These are phyloP conservation scores for Oemleria cerasiformis DNA, from an alignment of 306 rosid genomes.

Conservation along the genomic window DNA sequence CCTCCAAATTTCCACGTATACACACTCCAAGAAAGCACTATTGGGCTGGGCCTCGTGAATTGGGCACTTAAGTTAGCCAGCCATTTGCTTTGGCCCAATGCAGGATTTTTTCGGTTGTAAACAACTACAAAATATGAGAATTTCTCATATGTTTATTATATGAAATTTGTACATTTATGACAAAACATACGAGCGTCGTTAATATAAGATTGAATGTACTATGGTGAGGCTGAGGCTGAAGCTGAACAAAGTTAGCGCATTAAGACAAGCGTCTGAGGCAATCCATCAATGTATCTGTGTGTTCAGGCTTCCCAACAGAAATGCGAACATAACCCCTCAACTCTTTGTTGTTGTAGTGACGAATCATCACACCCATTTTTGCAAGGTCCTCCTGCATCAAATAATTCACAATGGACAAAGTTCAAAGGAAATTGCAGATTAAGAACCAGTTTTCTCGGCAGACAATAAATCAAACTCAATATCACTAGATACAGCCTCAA, in stretches of 20 bases:
- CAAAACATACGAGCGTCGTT: no score
- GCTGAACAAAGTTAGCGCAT: not conserved
- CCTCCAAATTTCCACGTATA: no score
- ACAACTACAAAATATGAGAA: no score
- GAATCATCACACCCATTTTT: conserved; percentile 95
- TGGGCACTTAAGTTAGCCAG: no score
- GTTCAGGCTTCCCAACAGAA: conserved; percentile 96
- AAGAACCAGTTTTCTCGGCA: not conserved
- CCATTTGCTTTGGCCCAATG: no score
- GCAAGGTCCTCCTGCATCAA: conserved; percentile 78
- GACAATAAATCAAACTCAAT: not conserved
- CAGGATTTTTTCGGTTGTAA: no score
- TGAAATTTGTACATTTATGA: no score
- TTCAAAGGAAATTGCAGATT: not conserved
- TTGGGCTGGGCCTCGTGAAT: no score
- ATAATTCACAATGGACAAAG: not conserved
- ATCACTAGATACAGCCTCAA: not conserved
- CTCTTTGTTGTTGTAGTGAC: conserved; percentile 88
- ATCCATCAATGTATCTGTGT: conserved; percentile 63
- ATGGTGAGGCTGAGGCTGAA: not conserved
- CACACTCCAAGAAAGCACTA: no score
- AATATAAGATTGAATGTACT: no score
- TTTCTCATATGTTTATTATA: no score
- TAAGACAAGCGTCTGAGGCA: conserved; percentile 50
- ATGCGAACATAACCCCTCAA: conserved; percentile 82